Percentiles rank a stretch among this genome's conserved stretches.
These are phyloP conservation scores for Chloroidium sp. DNA, from an alignment of 163 green algal genomes.

Conservation along the genomic window DNA sequence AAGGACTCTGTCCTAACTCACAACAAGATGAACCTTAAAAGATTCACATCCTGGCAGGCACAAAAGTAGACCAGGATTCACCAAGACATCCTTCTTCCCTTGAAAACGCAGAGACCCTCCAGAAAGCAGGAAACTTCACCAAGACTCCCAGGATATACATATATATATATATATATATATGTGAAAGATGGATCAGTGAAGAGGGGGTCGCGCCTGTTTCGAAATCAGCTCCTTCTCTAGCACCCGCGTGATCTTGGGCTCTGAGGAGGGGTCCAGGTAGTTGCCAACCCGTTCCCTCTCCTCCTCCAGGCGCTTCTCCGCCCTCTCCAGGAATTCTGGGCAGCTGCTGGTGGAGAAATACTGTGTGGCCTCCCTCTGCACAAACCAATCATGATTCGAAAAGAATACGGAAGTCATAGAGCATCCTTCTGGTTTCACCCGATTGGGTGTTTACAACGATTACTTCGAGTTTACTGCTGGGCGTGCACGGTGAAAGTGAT, in stretches of 20 bases:
- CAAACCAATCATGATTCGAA: background rate
- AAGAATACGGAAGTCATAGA: background rate
- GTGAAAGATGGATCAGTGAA: background rate
- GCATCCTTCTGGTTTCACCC: no score
- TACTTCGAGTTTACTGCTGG: no score
- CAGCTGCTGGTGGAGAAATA: conserved; percentile 69
- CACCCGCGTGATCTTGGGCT: conserved; percentile 70
- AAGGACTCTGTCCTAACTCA: no score
- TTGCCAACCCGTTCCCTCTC: conserved; percentile 74
- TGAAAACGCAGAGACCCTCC: no score
- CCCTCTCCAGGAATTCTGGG: conserved; percentile 84
- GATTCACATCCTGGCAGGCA: no score
- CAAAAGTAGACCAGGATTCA: no score
- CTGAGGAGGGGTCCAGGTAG: conserved; percentile 81
- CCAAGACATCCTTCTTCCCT: no score
- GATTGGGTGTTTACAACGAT: no score
- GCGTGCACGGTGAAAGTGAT: no score
- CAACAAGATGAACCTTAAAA: no score
- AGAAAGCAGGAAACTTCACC: no score
- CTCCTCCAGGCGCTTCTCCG: conserved; percentile 76
- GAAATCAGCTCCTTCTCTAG: conserved; percentile 84
- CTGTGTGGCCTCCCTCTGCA: conserved; percentile 55
- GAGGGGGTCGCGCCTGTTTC: conserved; percentile 48
- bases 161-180: background rate
- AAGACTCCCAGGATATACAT: no score